These are phyloP conservation scores for Thielaviopsis euricoi DNA, from an alignment of 2,329 filamentous ascomycete species.

Conservation along the genomic window DNA sequence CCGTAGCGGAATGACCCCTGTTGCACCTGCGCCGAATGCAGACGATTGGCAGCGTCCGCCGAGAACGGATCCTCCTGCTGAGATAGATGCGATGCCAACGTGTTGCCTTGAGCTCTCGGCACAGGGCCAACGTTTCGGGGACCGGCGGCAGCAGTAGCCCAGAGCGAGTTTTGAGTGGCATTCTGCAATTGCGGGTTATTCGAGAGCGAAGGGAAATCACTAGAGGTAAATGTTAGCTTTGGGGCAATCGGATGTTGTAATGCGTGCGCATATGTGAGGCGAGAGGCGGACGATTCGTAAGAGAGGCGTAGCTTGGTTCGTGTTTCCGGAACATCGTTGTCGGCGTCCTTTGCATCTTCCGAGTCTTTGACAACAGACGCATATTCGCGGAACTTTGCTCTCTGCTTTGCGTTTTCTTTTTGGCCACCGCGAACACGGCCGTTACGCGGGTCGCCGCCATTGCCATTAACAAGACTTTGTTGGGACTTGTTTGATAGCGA, in stretches of 20 bases:
- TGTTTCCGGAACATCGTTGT: not conserved
- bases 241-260: not conserved
- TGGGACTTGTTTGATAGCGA: not conserved
- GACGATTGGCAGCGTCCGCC: constrained; percentile 26
- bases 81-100: constrained; percentile 31
- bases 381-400: not conserved
- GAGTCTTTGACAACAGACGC: not conserved
- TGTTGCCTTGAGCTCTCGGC: constrained; percentile 34
- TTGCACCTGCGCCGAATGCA: not conserved
- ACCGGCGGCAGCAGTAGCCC: constrained; percentile 31
- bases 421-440: not conserved
- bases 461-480: not conserved
- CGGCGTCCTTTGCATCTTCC: not conserved
- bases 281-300: not conserved
- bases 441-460: not conserved
- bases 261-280: not conserved
- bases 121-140: constrained; percentile 31
- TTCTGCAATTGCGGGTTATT: constrained; percentile 39
- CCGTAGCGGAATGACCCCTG: constrained; percentile 31
- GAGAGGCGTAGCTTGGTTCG: not conserved
- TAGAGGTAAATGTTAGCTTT: constrained; percentile 17
- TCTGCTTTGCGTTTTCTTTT: not conserved
- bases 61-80: constrained; percentile 35
- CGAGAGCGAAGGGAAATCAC: constrained; percentile 50
- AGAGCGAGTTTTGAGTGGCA: constrained; percentile 34